Base-by-base conservation (phyloP, 306 rosid species). In the Glycine tomentella region DNA sequence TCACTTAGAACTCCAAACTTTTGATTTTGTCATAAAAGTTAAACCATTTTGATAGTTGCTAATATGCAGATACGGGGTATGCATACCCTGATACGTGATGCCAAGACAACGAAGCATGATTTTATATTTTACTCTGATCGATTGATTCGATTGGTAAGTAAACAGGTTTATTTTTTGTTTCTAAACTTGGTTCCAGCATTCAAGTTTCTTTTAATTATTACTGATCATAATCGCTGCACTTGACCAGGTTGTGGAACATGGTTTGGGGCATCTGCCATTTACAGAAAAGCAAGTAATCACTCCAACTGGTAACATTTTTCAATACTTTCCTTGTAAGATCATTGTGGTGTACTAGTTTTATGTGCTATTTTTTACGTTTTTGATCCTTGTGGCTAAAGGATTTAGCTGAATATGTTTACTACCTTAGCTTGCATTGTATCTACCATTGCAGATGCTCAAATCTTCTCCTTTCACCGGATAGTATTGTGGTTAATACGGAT, bases 1-100 rank as follows among this genome's bases (percentile, higher is more conserved):
- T 44, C 15, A 31, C 69, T 57, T 51, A 42, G 44, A 42, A 64
- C 68, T 72, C 36, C 83, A 82, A 77, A 25, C 12, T 68, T 5
- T 48, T 71, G 17, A 46, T 73, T 15, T 55, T 51, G 57, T 59
- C 51, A 36, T 50, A 10, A 8, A 48, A 46, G 10, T 83, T 72
- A 36, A 72, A 72, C 69, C 20, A 40, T 61, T 64, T 8, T 79
- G 15, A 42, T 75, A 44, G 73, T 75, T 76, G 65, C 65, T 80
- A 8, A 53, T 75, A 4, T 93, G 87, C 91, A 95, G 99, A 93
- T 95, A 80, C 86, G 97, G 77, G 99, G 99, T 14, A 96, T 96
- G 99, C 99, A 96, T 90, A 96, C 99, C 79, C 90, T 96, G 73
- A 92, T 96, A 69, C 97, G 99, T 38, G 98, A 96, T 88, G 86